Base-by-base conservation (phyloP, 1,139 yeast species). In the Wickerhamiella pararugosa region DNA sequence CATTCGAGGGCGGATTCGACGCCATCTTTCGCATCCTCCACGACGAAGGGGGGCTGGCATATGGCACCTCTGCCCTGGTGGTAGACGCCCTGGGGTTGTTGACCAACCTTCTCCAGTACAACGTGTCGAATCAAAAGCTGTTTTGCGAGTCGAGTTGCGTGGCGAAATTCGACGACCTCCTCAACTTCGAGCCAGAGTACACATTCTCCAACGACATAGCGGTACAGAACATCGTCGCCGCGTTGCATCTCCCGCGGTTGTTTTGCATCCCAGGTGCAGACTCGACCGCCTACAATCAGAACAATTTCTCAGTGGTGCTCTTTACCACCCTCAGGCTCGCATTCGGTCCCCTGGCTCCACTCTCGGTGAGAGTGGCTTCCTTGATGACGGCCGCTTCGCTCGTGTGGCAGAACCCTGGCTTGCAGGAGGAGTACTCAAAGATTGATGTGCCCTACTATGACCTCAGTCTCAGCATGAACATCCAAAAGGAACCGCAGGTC, bases 381-480 rank as follows among this genome's bases (percentile, higher is more conserved):
- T 65, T 90, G 37, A 62, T 77, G 8, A 75, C 94, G 0, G 75
- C 83, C 1, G 87, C 92, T 1, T 90, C 80, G 51, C 66, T 87
- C 33, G 78, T 90, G 4, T 64, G 75, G 46, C 71, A 76, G 33
- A 78, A 83, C 57, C 59, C 70, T 9, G 69, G 65, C 7, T 68
- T 80, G 32, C 96, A 86, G 58, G 63, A 64, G 25, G 75, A 75
- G 48, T 79, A 90, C 53, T 70, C 86, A 3, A 76, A 75, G 44
- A 77, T 87, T 25, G 97, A 90, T 57, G 95, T 90, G 5, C 98
- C 98, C 0, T 83, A 78, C 54, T 66, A 86, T 46, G 96, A 86
- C 55, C 86, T 95, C 6, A 70, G 83, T n/a, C 60, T 79, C 46
- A 82, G 84, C 1, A 54, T 64, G 7, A 49, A 51, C 32, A 50